Base-by-base conservation (phyloP, 148 eudicot species). In the Amaranthus palmeri region DNA sequence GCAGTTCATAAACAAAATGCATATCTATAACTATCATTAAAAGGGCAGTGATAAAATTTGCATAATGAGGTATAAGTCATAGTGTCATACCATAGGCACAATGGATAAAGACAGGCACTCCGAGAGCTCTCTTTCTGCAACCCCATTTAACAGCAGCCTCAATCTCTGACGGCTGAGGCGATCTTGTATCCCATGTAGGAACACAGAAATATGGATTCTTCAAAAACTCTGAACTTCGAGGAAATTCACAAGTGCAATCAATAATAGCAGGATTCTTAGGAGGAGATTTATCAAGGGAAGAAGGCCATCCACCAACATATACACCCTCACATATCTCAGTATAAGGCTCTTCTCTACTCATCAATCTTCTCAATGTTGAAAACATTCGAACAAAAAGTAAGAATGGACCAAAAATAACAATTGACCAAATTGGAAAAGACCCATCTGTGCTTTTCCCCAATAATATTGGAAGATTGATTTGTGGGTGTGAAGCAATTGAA, bases 51-150 rank as follows among this genome's bases (percentile, higher is more conserved):
- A 61, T 10, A 10, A 2, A 47, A 9, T 15, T 42, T 6, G n/a
- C n/a, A 2, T n/a, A 25, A 3, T 1, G 10, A 48, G 49, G 18
- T 69, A 67, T 14, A 67, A 60, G 51, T 45, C 80, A 77, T n/a
- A n/a, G n/a, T n/a, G n/a, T n/a, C n/a, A n/a, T 92, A 90, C 98
- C 98, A 83, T 90, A 93, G 10, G 98, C 98, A 81, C 98, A 93
- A 69, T 93, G 98, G 61, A 90, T 25, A 73, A 93, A 90, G 14
- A 90, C 59, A 0, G 98, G 96, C 8, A 69, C 66, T 3, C 85
- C 85, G 74, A 72, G 92, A 86, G 87, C 83, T 63, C 89, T 82
- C 87, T 88, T 93, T 72, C 92, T 76, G 57, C 87, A 87, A 78
- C 93, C 93, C 96, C 96, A 93, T 67, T 81, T 81, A 58, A 93